Evolutionary conservation across 2,329 filamentous ascomycete species (phyloP).

Genomic region (Alternaria panax): DNA sequence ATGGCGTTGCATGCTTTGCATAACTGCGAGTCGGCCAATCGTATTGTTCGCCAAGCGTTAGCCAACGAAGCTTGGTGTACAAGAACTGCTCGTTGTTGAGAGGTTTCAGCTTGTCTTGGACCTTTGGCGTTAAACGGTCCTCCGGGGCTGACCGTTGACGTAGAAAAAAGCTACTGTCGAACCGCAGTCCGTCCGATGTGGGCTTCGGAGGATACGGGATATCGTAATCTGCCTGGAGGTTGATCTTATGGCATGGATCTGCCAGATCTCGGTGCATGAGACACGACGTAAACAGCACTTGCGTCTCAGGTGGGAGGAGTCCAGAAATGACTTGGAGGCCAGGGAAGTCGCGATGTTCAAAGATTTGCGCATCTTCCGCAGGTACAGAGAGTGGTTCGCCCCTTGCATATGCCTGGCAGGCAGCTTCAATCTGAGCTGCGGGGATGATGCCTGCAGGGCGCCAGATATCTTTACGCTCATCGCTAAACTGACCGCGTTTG

Average conservation of each 20-base stretch:
- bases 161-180: conserved; percentile 44
- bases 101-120: conserved; percentile 74
- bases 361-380: conserved; percentile 40
- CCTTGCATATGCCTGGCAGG: conserved; percentile 43
- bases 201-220: conserved; percentile 64
- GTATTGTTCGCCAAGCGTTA: conserved; percentile 94
- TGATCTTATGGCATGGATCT: conserved; percentile 79
- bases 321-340: conserved; percentile 78
- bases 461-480: conserved; percentile 44
- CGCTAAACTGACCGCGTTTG: conserved; percentile 39
- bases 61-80: conserved; percentile 85
- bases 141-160: conserved; percentile 37
- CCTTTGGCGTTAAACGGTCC: conserved; percentile 63
- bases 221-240: conserved; percentile 81
- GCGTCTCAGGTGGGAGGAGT: conserved; percentile 74
- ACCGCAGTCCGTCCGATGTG: conserved; percentile 44
- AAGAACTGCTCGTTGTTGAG: conserved; percentile 76
- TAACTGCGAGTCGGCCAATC: conserved; percentile 93
- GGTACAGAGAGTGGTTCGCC: conserved; percentile 29
- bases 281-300: conserved; percentile 73
- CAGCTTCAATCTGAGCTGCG: conserved; percentile 37
- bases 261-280: conserved; percentile 81
- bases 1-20: conserved; percentile 72
- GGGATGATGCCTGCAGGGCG: conserved; percentile 36
- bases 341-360: conserved; percentile 49